phyloP scores from a whole-genome alignment of 2,329 filamentous ascomycete genomes.

The Diplodia seriata region DNA sequence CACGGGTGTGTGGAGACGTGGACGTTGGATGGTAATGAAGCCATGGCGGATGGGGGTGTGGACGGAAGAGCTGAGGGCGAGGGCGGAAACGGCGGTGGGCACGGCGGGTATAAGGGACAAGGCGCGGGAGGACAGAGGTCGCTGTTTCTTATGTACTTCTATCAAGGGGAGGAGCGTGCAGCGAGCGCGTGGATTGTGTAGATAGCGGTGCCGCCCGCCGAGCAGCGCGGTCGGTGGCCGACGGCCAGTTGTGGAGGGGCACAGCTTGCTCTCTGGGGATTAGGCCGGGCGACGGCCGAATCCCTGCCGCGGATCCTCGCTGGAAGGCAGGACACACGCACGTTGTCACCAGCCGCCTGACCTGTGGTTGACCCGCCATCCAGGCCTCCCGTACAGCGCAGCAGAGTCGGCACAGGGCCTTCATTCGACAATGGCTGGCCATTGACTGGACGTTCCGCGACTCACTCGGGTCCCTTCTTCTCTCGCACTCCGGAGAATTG shows the following conservation, averaged over 20 bases:
- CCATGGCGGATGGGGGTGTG: slow-evolving; percentile 38
- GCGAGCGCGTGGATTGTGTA: neutral
- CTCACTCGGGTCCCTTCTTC: neutral
- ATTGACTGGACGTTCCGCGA: slow-evolving; percentile 5
- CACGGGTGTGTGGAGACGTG: slow-evolving; percentile 88
- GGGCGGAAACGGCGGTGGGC: neutral
- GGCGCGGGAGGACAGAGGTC: slow-evolving; percentile 2
- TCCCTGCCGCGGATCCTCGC: slow-evolving; percentile 22
- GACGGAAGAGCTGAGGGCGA: neutral
- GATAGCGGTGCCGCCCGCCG: slow-evolving; percentile 20
- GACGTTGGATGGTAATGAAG: slow-evolving; percentile 59
- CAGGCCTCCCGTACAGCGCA: slow-evolving; percentile 10
- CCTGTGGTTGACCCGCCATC: neutral
- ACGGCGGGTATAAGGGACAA: neutral
- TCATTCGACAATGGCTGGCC: slow-evolving; percentile 12
- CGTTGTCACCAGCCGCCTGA: neutral
- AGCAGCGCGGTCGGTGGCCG: slow-evolving; percentile 7
- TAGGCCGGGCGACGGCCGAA: slow-evolving; percentile 18
- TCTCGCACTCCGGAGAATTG: slow-evolving; percentile 3
- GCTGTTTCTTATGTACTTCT: slow-evolving; percentile 25
- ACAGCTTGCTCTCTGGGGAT: slow-evolving; percentile 16
- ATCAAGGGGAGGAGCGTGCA: slow-evolving; percentile 1
- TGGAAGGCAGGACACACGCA: neutral
- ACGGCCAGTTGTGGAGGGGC: slow-evolving; percentile 23
- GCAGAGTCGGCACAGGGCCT: slow-evolving; percentile 8